Evolutionary conservation across 1,284 basidiomycete genomes (phyloP).

Genomic region (Tranzscheliella williamsii): DNA sequence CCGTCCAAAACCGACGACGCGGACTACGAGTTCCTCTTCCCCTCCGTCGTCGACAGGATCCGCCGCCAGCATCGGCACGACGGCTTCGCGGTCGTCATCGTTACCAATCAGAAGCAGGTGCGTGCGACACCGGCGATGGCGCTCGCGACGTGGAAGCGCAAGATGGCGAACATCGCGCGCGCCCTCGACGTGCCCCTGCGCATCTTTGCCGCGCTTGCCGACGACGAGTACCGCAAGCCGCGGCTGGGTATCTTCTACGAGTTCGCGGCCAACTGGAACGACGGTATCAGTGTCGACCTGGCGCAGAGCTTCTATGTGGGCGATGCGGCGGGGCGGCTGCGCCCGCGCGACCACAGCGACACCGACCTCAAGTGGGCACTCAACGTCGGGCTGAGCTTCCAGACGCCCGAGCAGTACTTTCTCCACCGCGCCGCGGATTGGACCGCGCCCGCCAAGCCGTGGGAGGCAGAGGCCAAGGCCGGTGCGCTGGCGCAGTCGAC

Average conservation of each 20-base stretch:
- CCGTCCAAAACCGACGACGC: conserved; percentile 39
- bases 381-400: conserved; percentile 52
- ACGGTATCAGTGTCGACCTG: conserved; percentile 21
- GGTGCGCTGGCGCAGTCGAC: no score
- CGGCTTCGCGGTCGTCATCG: conserved; percentile 28
- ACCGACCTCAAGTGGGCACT: conserved; percentile 56
- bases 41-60: conserved; percentile 10
- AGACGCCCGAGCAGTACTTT: conserved; percentile 57
- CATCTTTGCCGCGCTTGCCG: conserved; percentile 41
- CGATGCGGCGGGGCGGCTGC: conserved; percentile 52
- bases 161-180: conserved; percentile 32
- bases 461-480: not conserved
- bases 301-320: conserved; percentile 50
- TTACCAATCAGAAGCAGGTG: conserved; percentile 47
- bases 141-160: conserved; percentile 40
- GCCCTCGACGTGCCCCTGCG: conserved; percentile 43
- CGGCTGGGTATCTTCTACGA: conserved; percentile 42
- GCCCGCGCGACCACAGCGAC: conserved; percentile 44
- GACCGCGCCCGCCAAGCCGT: conserved; percentile 8
- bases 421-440: conserved; percentile 1
- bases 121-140: conserved; percentile 8
- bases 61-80: conserved; percentile 7
- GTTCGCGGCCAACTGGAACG: conserved; percentile 12
- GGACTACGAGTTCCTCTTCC: conserved; percentile 38
- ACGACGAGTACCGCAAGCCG: conserved; percentile 54